phyloP scores from a whole-genome alignment of 805 yeast genomes.

The Suhomyces pyralidae region DNA sequence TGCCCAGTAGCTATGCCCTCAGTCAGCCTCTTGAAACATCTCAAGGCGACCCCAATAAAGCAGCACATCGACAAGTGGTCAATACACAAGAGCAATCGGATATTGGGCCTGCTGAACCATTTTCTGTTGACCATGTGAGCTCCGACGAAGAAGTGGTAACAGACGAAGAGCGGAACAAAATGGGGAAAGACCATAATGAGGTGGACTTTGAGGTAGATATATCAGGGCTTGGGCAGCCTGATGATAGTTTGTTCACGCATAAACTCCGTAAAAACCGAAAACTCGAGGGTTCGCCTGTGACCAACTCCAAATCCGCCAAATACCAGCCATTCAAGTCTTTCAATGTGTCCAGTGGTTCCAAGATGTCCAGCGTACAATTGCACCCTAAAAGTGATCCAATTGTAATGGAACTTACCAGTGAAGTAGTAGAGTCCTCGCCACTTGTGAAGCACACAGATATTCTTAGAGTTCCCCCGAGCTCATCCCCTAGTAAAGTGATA shows the following conservation, averaged over 20 bases:
- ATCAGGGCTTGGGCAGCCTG: constrained; percentile 8
- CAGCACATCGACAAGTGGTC: constrained; percentile 33
- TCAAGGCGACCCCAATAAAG: background rate
- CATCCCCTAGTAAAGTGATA: constrained; percentile 5
- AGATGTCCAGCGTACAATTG: background rate
- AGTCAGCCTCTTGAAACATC: background rate
- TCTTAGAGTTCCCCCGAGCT: background rate
- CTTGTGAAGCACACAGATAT: constrained; percentile 14
- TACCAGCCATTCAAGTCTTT: background rate
- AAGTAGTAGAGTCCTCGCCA: constrained; percentile 23
- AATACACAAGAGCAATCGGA: constrained; percentile 23
- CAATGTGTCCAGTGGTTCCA: background rate
- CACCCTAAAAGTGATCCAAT: constrained; percentile 6
- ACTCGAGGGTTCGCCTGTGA: background rate
- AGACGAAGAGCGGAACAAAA: constrained; percentile 6
- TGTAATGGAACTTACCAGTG: constrained; percentile 13
- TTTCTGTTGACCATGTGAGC: background rate
- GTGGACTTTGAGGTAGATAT: constrained; percentile 17
- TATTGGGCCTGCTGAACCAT: background rate
- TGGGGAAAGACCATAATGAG: constrained; percentile 2
- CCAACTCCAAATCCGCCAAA: background rate
- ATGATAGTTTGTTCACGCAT: constrained; percentile 27
- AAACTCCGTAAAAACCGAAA: constrained; percentile 14
- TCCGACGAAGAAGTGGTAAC: constrained; percentile 10
- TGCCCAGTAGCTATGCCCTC: background rate